Conservation (phyloP, 306 rosid genomes). For the Trifolium dubium region DNA sequence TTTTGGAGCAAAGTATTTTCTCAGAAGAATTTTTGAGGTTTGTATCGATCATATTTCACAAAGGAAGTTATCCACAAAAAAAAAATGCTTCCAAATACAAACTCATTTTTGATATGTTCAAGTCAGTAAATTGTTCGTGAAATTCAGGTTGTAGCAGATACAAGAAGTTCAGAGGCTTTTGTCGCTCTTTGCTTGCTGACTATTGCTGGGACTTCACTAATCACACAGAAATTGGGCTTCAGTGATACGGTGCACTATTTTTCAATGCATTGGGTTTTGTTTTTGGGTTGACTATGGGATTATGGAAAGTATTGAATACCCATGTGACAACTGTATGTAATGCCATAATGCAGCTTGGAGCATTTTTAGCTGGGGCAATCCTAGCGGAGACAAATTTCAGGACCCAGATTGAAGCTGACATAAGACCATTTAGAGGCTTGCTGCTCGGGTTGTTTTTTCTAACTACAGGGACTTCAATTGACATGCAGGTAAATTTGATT, state of each 20-base stretch:
- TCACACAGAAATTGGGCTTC: conserved; percentile 94
- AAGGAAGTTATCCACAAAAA: conserved; percentile 28
- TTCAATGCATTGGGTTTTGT: conserved; percentile 23
- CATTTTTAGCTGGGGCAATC: conserved; percentile 97
- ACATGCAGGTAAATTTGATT: conserved; percentile 70
- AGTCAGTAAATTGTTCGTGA: conserved; percentile 48
- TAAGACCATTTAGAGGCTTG: conserved; percentile 97
- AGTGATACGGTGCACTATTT: conserved; percentile 84
- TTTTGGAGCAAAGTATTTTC: conserved; percentile 88
- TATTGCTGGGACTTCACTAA: conserved; percentile 90
- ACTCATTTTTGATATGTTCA: conserved; percentile 32
- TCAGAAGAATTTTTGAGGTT: conserved; percentile 97
- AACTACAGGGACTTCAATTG: conserved; percentile 91
- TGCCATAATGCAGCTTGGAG: conserved; percentile 84
- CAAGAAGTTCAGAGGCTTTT: conserved; percentile 99
- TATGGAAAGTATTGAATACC: conserved; percentile 26
- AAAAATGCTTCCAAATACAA: conserved; percentile 16
- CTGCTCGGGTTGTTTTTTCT: conserved; percentile 94
- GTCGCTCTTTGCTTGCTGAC: conserved; percentile 98
- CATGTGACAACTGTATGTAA: conserved; percentile 35
- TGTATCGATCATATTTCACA: conserved; percentile 31
- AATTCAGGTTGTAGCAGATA: conserved; percentile 95
- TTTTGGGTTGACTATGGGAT: conserved; percentile 30
- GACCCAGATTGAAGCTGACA: conserved; percentile 99
- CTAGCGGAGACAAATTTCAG: conserved; percentile 98